Conservation (phyloP, 2,329 filamentous ascomycete genomes). For the Gyromitra esculenta region DNA sequence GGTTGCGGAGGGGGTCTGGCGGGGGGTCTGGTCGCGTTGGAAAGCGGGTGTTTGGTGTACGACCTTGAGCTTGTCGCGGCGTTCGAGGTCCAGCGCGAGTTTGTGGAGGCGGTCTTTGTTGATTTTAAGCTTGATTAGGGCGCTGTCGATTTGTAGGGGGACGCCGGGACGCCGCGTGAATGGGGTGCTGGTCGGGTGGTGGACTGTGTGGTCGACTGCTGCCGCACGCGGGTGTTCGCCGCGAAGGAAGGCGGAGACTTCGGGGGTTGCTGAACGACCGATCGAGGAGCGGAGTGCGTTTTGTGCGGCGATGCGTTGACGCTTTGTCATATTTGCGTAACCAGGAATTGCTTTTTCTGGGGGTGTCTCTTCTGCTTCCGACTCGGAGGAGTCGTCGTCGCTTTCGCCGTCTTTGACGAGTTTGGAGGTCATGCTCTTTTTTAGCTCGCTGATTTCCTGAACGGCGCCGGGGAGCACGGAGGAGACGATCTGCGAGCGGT, state of each 20-base stretch:
- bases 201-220: slow-evolving; percentile 12
- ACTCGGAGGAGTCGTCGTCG: slow-evolving; percentile 90
- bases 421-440: slow-evolving; percentile 54
- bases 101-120: slow-evolving; percentile 76
- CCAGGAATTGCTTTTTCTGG: slow-evolving; percentile 55
- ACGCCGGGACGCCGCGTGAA: slow-evolving; percentile 54
- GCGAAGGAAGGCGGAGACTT: slow-evolving; percentile 62
- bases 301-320: slow-evolving; percentile 66
- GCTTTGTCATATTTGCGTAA: slow-evolving; percentile 56
- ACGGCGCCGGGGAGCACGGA: slow-evolving; percentile 88
- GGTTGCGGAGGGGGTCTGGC: slow-evolving; percentile 17
- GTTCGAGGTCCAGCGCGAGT: slow-evolving; percentile 62
- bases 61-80: slow-evolving; percentile 60
- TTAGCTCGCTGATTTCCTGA: slow-evolving; percentile 56
- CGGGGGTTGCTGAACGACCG: slow-evolving; percentile 88
- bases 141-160: slow-evolving; percentile 62
- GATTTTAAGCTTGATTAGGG: slow-evolving; percentile 80
- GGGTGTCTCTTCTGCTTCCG: slow-evolving; percentile 69
- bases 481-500: slow-evolving; percentile 90
- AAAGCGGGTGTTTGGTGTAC: slow-evolving; percentile 24
- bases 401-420: slow-evolving; percentile 67
- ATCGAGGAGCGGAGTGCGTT: slow-evolving; percentile 78
- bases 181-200: slow-evolving; percentile 15
- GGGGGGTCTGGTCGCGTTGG: slow-evolving; percentile 17
- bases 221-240: slow-evolving; percentile 31